Base-by-base conservation (phyloP, 2,329 filamentous ascomycete species). In the Colletotrichum somersetense region DNA sequence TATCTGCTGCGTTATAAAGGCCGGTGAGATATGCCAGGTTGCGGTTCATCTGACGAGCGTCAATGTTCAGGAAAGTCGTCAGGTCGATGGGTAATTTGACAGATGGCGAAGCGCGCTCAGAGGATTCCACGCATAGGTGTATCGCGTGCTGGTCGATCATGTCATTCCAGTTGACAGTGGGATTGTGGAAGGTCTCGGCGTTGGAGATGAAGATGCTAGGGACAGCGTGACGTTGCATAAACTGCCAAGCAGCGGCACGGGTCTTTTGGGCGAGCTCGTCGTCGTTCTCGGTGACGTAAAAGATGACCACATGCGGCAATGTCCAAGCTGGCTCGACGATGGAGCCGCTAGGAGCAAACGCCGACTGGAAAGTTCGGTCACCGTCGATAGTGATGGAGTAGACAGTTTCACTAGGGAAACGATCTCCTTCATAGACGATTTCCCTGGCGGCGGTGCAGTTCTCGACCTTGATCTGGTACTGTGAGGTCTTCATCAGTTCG, bases 1-100 rank as follows among this genome's bases (percentile, higher is more conserved):
- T 74, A n/a, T 63, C 74, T 26, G 40, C 62, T 6, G 74, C 48
- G 26, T 80, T 77, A 16, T 76, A 74, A 40, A 84, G 75, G 4
- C 82, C 81, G 10, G 85, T 86, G 50, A 88, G 77, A 67, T 83
- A 85, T n/a, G 86, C 85, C 30, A 88, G 77, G 73, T 87, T 87
- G 71, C 85, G 81, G 76, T 88, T 88, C 82, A 88, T 85, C 77
- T 88, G 86, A 61, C 85, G 81, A 38, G 84, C 82, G 75, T 88
- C 85, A 71, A 88, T 84, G 71, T 85, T 85, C 67, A 85, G 78
- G 74, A 88, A 88, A 14, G 85, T 86, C 2, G 77, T 76, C 23
- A 87, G 77, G 73, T 88, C 85, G 65, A 88, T 84, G 8, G 86
- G 86, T 20, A 87, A 77, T 50, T 84, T 80, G 66, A 81, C 80